Evolutionary conservation across 2,329 filamentous ascomycete genomes (phyloP), one percentile per base, ranked within the genome.

Genomic region (Alternaria ventricosa): DNA sequence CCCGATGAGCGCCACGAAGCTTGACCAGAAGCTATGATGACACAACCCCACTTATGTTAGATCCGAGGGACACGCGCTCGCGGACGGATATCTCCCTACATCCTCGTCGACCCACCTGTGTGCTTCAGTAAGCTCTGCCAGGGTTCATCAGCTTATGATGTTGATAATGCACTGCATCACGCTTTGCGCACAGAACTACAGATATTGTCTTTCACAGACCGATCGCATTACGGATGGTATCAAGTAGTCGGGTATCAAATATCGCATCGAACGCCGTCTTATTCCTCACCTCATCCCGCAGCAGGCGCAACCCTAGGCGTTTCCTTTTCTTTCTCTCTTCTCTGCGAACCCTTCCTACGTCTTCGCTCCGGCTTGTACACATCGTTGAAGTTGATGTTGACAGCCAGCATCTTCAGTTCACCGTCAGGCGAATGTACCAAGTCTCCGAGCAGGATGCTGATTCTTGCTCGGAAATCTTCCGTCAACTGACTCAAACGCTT

Each of bases 371-470:
- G 92, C 80, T 92, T 88, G 80, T 98, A 98, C 25, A 97, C 92
- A 78, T 98, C 95, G 81, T 99, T 99, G 81, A 98, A 99, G 82
- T 98, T 99, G 93, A 99, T 98, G 44, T 96, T 92, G 50, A 98
- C 94, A 43, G 93, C 96, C 69, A 99, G 82, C 84, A 98, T 98
- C 58, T 95, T 87, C 89, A 99, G 93, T 79, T 99, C 96, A 55
- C 94, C 90, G 78, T 99, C 96, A 1, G 94, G 91, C 81, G 98
- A 95, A 81, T 96, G 95, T 9, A 93, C 92, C 67, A 99, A 80
- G 78, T 99, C 96, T 13, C 96, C 94, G 4, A 99, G 84, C 58
- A 99, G 82, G 44, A 94, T 85, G 78, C 93, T 93, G 53, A 98
- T 87, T 27, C 92, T 88, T 1, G 87, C 86, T 64, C 89, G 87